Evolutionary conservation across 2,329 filamentous ascomycete genomes (phyloP), one percentile per base, ranked within the genome.

Genomic region (Periconia sp.): DNA sequence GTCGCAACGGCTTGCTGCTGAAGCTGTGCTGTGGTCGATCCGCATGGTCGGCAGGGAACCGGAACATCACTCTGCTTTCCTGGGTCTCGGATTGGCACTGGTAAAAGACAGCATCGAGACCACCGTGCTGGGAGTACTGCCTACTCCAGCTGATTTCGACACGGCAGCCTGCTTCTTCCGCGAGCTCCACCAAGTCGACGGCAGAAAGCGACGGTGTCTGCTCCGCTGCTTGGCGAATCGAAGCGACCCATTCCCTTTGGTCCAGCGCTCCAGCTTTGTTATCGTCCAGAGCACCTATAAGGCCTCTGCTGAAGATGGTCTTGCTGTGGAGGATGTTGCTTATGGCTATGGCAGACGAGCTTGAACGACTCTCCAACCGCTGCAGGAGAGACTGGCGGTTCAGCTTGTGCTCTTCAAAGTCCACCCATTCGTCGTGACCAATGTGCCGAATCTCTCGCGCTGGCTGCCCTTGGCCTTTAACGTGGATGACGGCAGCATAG

Each of bases 401-500:
- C 13, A 37, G 33, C 13, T 11, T 13, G 15, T 37, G 33, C 15
- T 37, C 33, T 37, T 37, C 33, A 11, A 37, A 37, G 15, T 37
- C 33, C 5, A 37, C 33, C 33, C 33, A 37, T 37, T 37, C 33
- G 3, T 37, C 33, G 33, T 37, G 33, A n/a, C 15, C 33, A 14
- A 48, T 35, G 7, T 20, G 7, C 37, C 33, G 46, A 27, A 48
- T 41, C 18, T 48, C 37, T 17, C 13, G 19, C 19, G 9, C 33
- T 23, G 14, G 46, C 9, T 20, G 6, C n/a, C 15, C 18, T 23
- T 20, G 15, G 6, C 5, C 11, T 35, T 35, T 42, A n/a, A 40
- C 41, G 23, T 51, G 49, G 17, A 51, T 23, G 14, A 51, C 49
- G 27, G 35, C 49, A 31, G 13, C 49, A 15, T 46, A 51, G 40